Percentiles rank a stretch among this genome's conserved stretches.
Evolutionary conservation across 1,284 basidiomycete species (phyloP).

Genomic region (Sutorius eximius): DNA sequence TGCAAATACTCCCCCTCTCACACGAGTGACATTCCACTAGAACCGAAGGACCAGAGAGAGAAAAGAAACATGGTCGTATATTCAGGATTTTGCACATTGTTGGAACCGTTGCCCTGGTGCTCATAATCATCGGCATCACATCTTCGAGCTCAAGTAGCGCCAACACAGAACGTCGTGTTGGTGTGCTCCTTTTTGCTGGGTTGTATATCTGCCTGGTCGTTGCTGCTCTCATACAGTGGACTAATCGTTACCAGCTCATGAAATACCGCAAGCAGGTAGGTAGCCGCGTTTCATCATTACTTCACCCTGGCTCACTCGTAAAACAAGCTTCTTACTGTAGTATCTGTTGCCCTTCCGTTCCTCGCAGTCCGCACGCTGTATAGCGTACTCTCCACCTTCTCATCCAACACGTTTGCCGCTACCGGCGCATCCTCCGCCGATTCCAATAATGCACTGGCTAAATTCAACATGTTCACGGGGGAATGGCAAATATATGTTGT

Average conservation of each 20-base stretch:
- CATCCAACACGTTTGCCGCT: conserved; percentile 44
- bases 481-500: conserved; percentile 55
- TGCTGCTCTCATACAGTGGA: conserved; percentile 48
- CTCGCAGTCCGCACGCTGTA: conserved; percentile 51
- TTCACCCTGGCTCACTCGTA: conserved; percentile 8
- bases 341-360: conserved; percentile 56
- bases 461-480: conserved; percentile 54
- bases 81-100: conserved; percentile 45
- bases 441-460: conserved; percentile 36
- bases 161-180: conserved; percentile 46
- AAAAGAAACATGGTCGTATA: conserved; percentile 24
- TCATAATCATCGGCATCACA: conserved; percentile 52
- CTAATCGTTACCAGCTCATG: conserved; percentile 46
- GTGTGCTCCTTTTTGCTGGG: conserved; percentile 49
- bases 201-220: conserved; percentile 46
- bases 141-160: conserved; percentile 16
- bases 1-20: background rate
- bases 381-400: conserved; percentile 51
- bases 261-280: conserved; percentile 49
- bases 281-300: conserved; percentile 10
- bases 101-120: conserved; percentile 43
- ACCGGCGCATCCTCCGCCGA: conserved; percentile 24
- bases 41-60: conserved; percentile 23
- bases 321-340: conserved; percentile 39
- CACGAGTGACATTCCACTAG: conserved; percentile 15